These are phyloP conservation scores for Myotisia sp. DNA, from an alignment of 2,329 filamentous ascomycete genomes.

Conservation along the genomic window DNA sequence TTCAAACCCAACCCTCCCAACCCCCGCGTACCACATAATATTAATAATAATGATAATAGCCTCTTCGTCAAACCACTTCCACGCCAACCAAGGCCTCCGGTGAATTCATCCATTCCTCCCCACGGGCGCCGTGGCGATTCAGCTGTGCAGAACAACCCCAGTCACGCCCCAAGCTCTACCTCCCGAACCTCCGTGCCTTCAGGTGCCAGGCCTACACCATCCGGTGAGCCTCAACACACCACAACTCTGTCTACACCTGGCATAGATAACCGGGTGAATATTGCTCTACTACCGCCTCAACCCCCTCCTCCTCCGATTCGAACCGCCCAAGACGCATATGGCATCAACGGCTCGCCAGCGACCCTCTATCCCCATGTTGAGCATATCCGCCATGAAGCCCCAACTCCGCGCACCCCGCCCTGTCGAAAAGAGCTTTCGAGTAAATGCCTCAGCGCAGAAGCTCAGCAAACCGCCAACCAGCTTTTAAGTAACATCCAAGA, in stretches of 20 bases:
- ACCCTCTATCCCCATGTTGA: slow-evolving; percentile 26
- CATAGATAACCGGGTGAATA: slow-evolving; percentile 37
- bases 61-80: too few species aligned
- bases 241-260: slow-evolving; percentile 27
- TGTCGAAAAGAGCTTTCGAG: slow-evolving; percentile 28
- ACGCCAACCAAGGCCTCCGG: too few species aligned
- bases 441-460: slow-evolving; percentile 28
- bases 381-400: slow-evolving; percentile 33
- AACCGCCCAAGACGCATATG: slow-evolving; percentile 28
- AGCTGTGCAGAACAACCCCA: too few species aligned
- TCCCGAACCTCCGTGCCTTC: too few species aligned
- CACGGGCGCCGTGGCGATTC: too few species aligned
- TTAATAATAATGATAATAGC: too few species aligned
- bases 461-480: slow-evolving; percentile 28
- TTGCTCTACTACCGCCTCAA: slow-evolving; percentile 35
- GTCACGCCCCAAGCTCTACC: too few species aligned
- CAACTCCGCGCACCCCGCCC: slow-evolving; percentile 28
- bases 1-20: slow-evolving; percentile 21
- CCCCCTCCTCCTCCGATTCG: slow-evolving; percentile 27
- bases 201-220: too few species aligned
- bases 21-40: too few species aligned
- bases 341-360: slow-evolving; percentile 13
- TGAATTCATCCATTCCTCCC: too few species aligned
- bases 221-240: too few species aligned
- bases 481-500: slow-evolving; percentile 31